Evolutionary conservation across 164 flowering plant genomes (phyloP), one percentile per base, ranked within the genome.

Genomic region (Vitis rotundifolia): DNA sequence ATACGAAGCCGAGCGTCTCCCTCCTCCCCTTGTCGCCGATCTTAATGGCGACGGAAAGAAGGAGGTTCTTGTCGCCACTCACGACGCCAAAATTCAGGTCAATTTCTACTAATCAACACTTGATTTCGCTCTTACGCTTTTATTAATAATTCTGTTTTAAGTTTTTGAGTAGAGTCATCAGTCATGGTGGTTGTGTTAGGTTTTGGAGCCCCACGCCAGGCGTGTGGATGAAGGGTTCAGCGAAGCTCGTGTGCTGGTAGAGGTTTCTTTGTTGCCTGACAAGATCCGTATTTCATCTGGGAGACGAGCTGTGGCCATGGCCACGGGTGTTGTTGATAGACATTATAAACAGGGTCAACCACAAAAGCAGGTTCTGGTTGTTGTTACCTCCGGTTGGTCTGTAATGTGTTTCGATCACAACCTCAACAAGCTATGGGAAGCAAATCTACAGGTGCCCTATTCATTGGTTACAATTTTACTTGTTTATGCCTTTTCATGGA

Each of bases 401-500:
- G 92, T 93, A 4, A 88, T 93, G 97, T 95, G 99, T 72, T 95
- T 93, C 73, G 98, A 95, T 81, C 97, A 90, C 82, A 95, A 95
- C 80, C 92, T 93, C 61, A 84, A 85, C 63, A 95, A 95, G 82
- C 83, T 95, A 7, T 95, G 99, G 98, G 98, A 95, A 73, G 70
- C 68, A 16, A 89, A 86, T 78, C 72, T 93, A 80, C 98, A 93
- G 99, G 99, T 92, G 44, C 44, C 7, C 7, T 37, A 37, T 37
- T 37, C 44, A 37, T 37, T 37, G 44, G 7, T 37, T 6, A 37
- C 44, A 37, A 37, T 49, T 59, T 51, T 54, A 0, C 62, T n/a
- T 15, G 37, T 44, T 59, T 18, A 5, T 19, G n/a, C 22, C 61
- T 15, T 19, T 47, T 61, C 5, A 2, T 65, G n/a, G 12, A 4